Base-by-base conservation (phyloP, 257 asterid genomes). In the Nicotiana undulata region DNA sequence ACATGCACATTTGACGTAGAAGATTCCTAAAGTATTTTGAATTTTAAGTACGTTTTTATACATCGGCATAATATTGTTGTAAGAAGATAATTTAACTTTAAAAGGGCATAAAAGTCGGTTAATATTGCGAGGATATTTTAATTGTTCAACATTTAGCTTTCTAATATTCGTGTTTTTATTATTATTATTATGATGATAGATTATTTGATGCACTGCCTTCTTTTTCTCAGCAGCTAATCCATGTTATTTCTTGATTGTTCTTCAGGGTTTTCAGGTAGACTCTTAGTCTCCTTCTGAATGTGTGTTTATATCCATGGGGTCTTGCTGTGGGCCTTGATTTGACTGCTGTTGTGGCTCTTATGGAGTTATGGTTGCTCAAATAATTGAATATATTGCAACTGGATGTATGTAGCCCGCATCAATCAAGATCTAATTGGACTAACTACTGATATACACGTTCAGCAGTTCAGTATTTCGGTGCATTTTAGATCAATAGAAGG, bases 301-400 rank as follows among this genome's bases (percentile, higher is more conserved):
- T 26, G 28, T 26, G 28, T 26, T 26, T 26, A 26, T 93, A 93
- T 82, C 99, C 98, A 16, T 83, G 94, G 87, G 93, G 93, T 82
- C 98, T 97, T 67, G 95, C 98, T 4, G 67, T 93, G 58, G 91
- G 85, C 66, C 97, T 95, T 70, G 98, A 97, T 63, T 85, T 95
- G 82, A 83, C 91, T 61, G 90, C 98, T 1, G 96, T 97, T 11
- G 85, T 88, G 63, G 34, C 93, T 81, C 99, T 95, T 55, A 80
- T n/a, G n/a, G n/a, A n/a, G n/a, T n/a, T n/a, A n/a, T 91, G 96
- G 86, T 93, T 68, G 98, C 99, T 24, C 97, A 92, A 81, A 79
- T 92, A 44, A 89, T 89, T 81, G 83, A 92, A 90, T 90, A 90
- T 40, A 88, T 89, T 29, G 86, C 98, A 26, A 88, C 95, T 37